Base-by-base conservation (phyloP, 305 asterid species). In the Stenogyne calaminthoides region DNA sequence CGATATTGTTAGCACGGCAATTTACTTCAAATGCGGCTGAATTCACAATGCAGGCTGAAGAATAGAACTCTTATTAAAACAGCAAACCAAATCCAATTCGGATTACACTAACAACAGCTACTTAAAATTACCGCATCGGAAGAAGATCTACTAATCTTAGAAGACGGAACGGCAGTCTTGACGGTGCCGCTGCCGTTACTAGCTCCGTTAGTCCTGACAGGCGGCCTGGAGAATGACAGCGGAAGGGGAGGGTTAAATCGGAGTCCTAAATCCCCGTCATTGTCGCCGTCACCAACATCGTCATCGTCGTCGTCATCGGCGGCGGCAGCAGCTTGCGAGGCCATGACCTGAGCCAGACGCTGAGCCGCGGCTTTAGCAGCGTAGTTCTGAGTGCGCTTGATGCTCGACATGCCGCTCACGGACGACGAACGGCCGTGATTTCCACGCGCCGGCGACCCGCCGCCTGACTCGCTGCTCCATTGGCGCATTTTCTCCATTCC, bases 301-400 rank as follows among this genome's bases (percentile, higher is more conserved):
- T 84, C 88, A 4, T 87, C 95, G 10, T 86, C 89, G 5, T 89
- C 88, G 49, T 85, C 83, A 52, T 86, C 74, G 69, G 75, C 81
- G 69, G 85, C 81, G 61, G 85, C 80, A 34, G 96, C 87, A 14
- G 99, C 79, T 74, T 91, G 96, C 51, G 97, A 93, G 34, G 98
- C 98, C 99, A 92, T 94, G 76, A 92, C 99, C 85, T 92, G 95
- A 81, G 99, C 99, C 64, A 94, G 97, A 7, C 99, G 88, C 85
- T 90, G 99, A 58, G 99, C 99, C 42, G 99, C 99, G 14, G 99
- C 99, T 83, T 92, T 94, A 12, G 99, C 99, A 2, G 99, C 99
- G 19, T 69, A 85, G 84, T 94, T 91, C 92, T 92, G 98, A 76
- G 88, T 92, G 67, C 99, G 98, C 86, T 87, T 94, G 81, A 94